Base-by-base conservation (phyloP, 2,329 filamentous ascomycete species). In the Colletotrichum endophyticum region DNA sequence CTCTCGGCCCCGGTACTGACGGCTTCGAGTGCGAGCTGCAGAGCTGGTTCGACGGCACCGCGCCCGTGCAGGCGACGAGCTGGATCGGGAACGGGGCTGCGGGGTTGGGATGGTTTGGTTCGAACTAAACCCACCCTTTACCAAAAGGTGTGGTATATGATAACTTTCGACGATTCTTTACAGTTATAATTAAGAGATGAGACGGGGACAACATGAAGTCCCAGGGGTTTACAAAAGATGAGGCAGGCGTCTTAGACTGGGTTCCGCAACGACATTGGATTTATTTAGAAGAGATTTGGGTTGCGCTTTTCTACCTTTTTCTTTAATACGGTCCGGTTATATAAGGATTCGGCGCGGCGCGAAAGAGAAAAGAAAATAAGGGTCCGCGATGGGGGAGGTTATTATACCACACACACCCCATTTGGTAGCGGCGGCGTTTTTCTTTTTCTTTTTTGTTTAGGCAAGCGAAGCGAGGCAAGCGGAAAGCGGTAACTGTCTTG, bases 21-120 rank as follows among this genome's bases (percentile, higher is more conserved):
- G 88, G 88, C 3, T 90, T 86, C 75, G 86, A 88, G 77, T 83
- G 80, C 11, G 88, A 89, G 79, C 79, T 90, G 68, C 86, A 87
- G 76, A 77, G 75, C 57, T 78, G 77, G 77, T 78, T 77, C 72
- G 77, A 77, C 25, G 77, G 72, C 27, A 28, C 68, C 4, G 70
- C 77, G 4, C 73, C 73, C 9, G 73, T 76, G 11, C 75, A 78
- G 34, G 63, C 67, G 16, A 76, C 68, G 3, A 69, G 66, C 64
- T 77, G 77, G 75, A 77, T 68, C 22, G 72, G 71, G 34, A 77
- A 78, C 13, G 77, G 77, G 11, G 75, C 73, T n/a, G 73, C 73
- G 5, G 73, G 73, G 5, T 64, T 76, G 8, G 73, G 73, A 1
- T 76, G 73, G 73, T 76, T 73, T 22, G 73, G 70, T 7, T 69